Evolutionary conservation across 2,329 filamentous ascomycete genomes (phyloP).

Genomic region (Penicillium aurantiogriseum): DNA sequence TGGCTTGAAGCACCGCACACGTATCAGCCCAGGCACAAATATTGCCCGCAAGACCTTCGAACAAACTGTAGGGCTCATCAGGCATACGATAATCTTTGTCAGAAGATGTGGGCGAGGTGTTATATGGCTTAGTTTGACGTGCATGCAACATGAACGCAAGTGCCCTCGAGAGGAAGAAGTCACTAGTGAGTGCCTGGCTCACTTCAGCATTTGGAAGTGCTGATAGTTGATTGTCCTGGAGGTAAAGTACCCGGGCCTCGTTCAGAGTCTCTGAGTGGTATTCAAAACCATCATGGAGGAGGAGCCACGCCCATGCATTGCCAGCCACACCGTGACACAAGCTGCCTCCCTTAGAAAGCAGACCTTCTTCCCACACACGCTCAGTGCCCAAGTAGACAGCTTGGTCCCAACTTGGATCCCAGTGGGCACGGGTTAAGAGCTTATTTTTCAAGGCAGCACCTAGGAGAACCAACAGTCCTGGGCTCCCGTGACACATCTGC

Average conservation of each 20-base stretch:
- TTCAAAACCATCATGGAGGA: constrained; percentile 39
- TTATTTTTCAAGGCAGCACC: constrained; percentile 32
- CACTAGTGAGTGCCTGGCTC: constrained; percentile 25
- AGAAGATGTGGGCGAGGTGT: constrained; percentile 12
- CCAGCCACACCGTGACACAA: constrained; percentile 45
- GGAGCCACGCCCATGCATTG: constrained; percentile 42
- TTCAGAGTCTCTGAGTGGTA: constrained; percentile 27
- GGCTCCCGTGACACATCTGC: constrained; percentile 44
- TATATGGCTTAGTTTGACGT: constrained; percentile 40
- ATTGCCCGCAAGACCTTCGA: constrained; percentile 42
- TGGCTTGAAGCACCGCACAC: constrained; percentile 35
- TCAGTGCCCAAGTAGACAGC: constrained; percentile 34
- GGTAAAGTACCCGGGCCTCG: constrained; percentile 24
- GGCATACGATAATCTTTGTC: constrained; percentile 40
- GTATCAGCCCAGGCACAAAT: constrained; percentile 45
- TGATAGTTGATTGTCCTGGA: constrained; percentile 12
- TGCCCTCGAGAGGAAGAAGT: constrained; percentile 41
- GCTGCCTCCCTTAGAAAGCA: constrained; percentile 43
- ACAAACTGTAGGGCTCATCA: constrained; percentile 41
- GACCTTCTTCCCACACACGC: constrained; percentile 42
- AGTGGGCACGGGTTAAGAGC: constrained; percentile 28
- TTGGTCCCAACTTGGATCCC: constrained; percentile 42
- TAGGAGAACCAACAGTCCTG: constrained; percentile 39
- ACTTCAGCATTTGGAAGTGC: constrained; percentile 2
- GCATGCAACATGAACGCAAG: constrained; percentile 40